Evolutionary conservation across 768 basidiomycete genomes (phyloP).

Genomic region (Gloeostereum incarnatum): DNA sequence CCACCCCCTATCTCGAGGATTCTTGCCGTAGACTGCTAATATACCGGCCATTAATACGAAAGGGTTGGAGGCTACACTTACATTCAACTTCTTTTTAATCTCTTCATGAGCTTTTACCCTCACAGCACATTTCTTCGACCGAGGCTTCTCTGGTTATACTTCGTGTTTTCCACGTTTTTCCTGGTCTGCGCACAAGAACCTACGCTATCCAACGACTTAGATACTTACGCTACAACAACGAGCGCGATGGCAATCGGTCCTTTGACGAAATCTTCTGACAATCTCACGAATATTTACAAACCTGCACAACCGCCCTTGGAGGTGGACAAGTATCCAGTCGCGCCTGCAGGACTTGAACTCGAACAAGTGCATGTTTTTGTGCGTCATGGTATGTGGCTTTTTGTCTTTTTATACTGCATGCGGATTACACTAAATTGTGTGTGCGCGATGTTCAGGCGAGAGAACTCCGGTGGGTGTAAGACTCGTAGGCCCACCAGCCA

Average conservation of each 20-base stretch:
- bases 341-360: constrained; percentile 45
- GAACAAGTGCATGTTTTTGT: constrained; percentile 72
- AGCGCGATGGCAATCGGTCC: constrained; percentile 1
- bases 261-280: neutral
- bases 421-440: neutral
- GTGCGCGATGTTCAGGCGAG: constrained; percentile 42
- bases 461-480: constrained; percentile 68
- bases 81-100: neutral
- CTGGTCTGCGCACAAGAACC: neutral
- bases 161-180: neutral
- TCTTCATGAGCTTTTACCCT: constrained; percentile 1
- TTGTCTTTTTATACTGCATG: neutral
- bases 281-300: neutral
- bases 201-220: no score
- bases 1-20: no score
- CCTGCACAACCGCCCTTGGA: constrained; percentile 39
- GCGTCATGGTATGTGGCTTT: constrained; percentile 49
- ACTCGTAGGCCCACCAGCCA: constrained; percentile 50
- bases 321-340: constrained; percentile 48
- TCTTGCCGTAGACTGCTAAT: no score
- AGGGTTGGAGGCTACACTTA: no score
- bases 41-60: no score
- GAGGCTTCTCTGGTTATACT: no score
- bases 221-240: neutral
- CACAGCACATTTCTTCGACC: no score